A percentile compares a stretch with the other conserved stretches of the same genome.
phyloP scores from a whole-genome alignment of 345 rosid genomes.

The Aquilaria malaccensis region DNA sequence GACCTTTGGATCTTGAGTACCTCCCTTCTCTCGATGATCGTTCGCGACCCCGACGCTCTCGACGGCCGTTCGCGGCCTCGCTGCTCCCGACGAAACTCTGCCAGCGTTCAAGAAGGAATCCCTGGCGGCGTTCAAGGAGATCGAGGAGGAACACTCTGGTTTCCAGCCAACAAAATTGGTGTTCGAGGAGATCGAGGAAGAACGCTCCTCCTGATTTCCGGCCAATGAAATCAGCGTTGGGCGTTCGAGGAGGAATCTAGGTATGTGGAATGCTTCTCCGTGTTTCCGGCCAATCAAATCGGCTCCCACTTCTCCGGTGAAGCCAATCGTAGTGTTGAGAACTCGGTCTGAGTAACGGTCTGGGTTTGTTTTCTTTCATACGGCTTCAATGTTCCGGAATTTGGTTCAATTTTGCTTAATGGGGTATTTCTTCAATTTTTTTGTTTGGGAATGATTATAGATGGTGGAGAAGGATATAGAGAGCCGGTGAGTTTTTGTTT shows the following conservation, averaged over 20 bases:
- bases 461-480: constrained; percentile 91
- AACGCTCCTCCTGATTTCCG: no score
- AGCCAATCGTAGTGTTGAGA: constrained; percentile 66
- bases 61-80: no score
- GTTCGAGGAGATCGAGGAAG: no score
- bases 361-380: background rate
- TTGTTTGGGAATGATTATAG: constrained; percentile 25
- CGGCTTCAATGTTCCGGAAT: background rate
- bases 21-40: no score
- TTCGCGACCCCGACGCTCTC: no score
- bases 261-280: constrained; percentile 70
- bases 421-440: constrained; percentile 13
- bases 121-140: no score
- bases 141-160: no score
- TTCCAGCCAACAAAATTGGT: no score
- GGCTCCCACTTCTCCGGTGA: constrained; percentile 86
- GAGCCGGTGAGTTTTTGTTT: constrained; percentile 12
- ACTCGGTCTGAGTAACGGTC: constrained; percentile 64
- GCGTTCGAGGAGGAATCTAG: constrained; percentile 9
- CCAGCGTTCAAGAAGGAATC: no score
- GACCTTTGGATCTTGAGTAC: no score
- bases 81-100: no score
- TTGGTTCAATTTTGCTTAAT: background rate
- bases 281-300: constrained; percentile 88
- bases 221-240: no score